These are phyloP conservation scores for Cutaneotrichosporon curvatum DNA, from an alignment of 1,284 basidiomycete species.

Conservation along the genomic window DNA sequence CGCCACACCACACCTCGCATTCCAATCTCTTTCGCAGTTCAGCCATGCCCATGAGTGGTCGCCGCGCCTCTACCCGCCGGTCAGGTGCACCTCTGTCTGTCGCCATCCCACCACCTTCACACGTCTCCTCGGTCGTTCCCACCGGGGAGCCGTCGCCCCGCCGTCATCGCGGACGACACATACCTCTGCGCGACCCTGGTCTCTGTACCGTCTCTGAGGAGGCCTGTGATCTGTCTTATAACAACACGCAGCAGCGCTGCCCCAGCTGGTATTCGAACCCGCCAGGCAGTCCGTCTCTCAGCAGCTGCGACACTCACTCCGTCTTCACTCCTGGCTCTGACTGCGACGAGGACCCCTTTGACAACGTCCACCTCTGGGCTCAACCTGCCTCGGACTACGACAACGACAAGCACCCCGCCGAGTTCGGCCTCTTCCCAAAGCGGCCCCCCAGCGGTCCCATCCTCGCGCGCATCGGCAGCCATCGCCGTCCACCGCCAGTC, in stretches of 20 bases:
- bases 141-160: constrained; percentile 10
- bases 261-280: constrained; percentile 3
- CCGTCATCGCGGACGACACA: constrained; percentile 23
- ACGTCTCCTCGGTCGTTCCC: too few species aligned
- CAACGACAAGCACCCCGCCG: not conserved
- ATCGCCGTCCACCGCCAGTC: not conserved
- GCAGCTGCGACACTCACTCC: too few species aligned
- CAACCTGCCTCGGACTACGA: not conserved
- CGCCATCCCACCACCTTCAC: too few species aligned
- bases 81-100: too few species aligned
- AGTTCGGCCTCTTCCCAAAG: not conserved
- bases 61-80: too few species aligned
- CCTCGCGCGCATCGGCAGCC: too few species aligned
- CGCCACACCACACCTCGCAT: too few species aligned
- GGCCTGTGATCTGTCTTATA: constrained; percentile 12
- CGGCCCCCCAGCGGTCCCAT: not conserved
- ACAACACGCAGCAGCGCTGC: not conserved
- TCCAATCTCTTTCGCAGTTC: too few species aligned
- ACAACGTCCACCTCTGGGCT: constrained; percentile 1
- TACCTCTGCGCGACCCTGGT: constrained; percentile 28
- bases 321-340: constrained; percentile 3
- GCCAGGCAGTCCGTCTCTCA: not conserved
- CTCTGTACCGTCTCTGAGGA: constrained; percentile 34
- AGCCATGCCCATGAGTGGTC: too few species aligned
- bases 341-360: constrained; percentile 8